Evolutionary conservation across 2,329 filamentous ascomycete species (phyloP).

Genomic region (Orbilia blumenaviensis): DNA sequence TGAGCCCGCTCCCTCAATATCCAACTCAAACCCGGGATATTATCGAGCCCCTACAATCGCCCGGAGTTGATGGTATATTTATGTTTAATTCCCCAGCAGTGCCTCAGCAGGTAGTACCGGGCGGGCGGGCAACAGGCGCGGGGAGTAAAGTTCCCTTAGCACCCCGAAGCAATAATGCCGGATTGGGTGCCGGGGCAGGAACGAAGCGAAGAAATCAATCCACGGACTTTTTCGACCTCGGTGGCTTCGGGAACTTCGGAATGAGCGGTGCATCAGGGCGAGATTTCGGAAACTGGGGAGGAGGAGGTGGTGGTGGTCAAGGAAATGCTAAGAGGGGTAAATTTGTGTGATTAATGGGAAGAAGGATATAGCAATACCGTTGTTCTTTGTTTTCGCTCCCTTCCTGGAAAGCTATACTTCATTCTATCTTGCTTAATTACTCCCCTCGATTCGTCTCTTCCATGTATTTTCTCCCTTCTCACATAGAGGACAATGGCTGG

Average conservation of each 20-base stretch:
- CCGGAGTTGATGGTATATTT: conserved; percentile 41
- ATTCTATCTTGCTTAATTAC: background rate
- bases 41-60: conserved; percentile 25
- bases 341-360: conserved; percentile 21
- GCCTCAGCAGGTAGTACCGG: background rate
- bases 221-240: conserved; percentile 47
- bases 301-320: conserved; percentile 15
- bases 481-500: conserved; percentile 54
- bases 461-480: conserved; percentile 4
- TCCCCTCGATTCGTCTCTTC: background rate
- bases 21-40: conserved; percentile 25
- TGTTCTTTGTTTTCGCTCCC: too few relatives aligned
- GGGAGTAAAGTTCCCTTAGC: conserved; percentile 25
- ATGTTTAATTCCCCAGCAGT: conserved; percentile 38
- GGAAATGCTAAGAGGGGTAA: conserved; percentile 49
- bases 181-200: conserved; percentile 23
- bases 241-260: conserved; percentile 45
- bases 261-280: conserved; percentile 17
- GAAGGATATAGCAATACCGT: background rate
- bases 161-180: conserved; percentile 10
- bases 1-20: conserved; percentile 38
- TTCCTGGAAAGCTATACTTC: background rate
- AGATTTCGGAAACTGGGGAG: conserved; percentile 18
- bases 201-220: conserved; percentile 41
- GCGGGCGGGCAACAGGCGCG: conserved; percentile 11